Percentiles rank a stretch among this genome's conserved stretches.
Evolutionary conservation across 306 rosid genomes (phyloP).

Genomic region (Mimosa pudica): DNA sequence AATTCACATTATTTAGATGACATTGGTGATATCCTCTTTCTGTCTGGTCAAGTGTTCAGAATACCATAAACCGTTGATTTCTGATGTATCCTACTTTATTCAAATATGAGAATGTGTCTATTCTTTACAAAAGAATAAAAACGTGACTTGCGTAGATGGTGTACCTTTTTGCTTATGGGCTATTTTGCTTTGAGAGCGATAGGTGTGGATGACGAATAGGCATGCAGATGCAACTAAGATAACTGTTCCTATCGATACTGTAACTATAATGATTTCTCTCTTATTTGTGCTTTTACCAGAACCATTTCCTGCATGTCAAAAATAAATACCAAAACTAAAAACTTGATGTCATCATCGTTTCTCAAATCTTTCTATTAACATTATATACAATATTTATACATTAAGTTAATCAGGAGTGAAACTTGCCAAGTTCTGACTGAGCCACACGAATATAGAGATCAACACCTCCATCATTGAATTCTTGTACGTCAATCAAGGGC

Average conservation of each 20-base stretch:
- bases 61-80: too few relatives aligned
- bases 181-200: neutral
- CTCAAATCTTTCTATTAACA: neutral
- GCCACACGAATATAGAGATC: conserved; percentile 46
- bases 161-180: conserved; percentile 25
- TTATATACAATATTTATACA: neutral
- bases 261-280: conserved; percentile 26
- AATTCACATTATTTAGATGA: too few relatives aligned
- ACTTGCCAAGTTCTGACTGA: conserved; percentile 46
- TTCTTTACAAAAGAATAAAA: neutral
- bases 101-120: neutral
- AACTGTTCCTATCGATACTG: conserved; percentile 31
- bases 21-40: too few relatives aligned
- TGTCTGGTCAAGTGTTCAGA: too few relatives aligned
- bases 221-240: conserved; percentile 21
- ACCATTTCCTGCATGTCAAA: conserved; percentile 14
- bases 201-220: conserved; percentile 7
- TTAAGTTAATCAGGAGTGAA: neutral
- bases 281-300: neutral
- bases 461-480: conserved; percentile 36
- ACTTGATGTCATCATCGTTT: neutral
- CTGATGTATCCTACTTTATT: too few relatives aligned
- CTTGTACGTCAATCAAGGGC: conserved; percentile 37
- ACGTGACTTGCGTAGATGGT: neutral
- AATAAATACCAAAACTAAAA: neutral